Conservation (phyloP, 1,139 yeast species). For the Suhomyces chickasaworum region DNA sequence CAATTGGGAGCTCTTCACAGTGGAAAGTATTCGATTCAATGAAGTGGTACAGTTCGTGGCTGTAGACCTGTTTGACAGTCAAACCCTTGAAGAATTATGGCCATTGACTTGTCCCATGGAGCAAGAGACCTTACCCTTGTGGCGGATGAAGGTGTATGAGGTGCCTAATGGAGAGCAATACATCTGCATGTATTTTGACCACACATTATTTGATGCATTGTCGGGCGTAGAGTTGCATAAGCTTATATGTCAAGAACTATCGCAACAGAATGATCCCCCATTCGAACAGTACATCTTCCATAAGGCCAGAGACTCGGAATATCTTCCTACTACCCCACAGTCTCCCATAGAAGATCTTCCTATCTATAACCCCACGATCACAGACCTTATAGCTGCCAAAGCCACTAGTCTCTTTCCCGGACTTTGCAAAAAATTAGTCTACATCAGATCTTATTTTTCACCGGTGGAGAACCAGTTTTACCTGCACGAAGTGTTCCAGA, state of each 20-base stretch:
- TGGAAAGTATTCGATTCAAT: slow-evolving; percentile 24
- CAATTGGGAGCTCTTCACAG: slow-evolving; percentile 23
- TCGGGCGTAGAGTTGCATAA: slow-evolving; percentile 17
- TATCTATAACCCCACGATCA: neutral
- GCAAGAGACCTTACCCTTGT: slow-evolving; percentile 24
- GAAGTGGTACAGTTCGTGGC: slow-evolving; percentile 26
- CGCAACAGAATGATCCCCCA: slow-evolving; percentile 7
- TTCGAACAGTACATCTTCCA: slow-evolving; percentile 7
- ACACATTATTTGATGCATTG: slow-evolving; percentile 18
- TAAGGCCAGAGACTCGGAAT: neutral
- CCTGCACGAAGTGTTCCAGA: neutral
- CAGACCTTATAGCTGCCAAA: neutral
- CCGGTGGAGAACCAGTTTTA: neutral
- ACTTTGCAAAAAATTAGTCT: neutral
- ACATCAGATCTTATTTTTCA: neutral
- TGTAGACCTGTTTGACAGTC: slow-evolving; percentile 20
- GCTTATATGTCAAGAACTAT: slow-evolving; percentile 13
- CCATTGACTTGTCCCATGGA: slow-evolving; percentile 19
- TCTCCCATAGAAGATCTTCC: neutral
- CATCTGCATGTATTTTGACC: slow-evolving; percentile 15
- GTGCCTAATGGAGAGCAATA: slow-evolving; percentile 9
- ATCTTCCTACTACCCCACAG: neutral
- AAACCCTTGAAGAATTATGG: slow-evolving; percentile 22
- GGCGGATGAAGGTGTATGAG: slow-evolving; percentile 28
- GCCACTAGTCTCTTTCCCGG: neutral